Conservation (phyloP, 805 yeast genomes). For the Hanseniaspora taiwanica region DNA sequence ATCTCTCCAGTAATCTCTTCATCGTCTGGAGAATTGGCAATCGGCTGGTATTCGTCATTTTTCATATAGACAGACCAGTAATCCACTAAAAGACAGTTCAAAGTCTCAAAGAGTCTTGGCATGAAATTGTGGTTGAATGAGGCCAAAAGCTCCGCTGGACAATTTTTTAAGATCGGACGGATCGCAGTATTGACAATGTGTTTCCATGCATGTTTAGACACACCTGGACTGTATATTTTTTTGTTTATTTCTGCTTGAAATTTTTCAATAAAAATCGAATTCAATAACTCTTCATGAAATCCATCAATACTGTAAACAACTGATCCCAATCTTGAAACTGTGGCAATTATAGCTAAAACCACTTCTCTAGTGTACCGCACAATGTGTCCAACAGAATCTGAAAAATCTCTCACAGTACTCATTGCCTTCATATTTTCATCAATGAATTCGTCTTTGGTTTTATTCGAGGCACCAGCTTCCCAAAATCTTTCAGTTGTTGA, state of each 20-base stretch:
- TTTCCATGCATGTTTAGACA: slow-evolving; percentile 92
- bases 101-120: slow-evolving; percentile 59
- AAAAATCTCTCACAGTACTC: slow-evolving; percentile 88
- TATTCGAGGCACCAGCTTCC: slow-evolving; percentile 96
- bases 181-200: slow-evolving; percentile 87
- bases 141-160: slow-evolving; percentile 60
- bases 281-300: slow-evolving; percentile 64
- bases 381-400: slow-evolving; percentile 94
- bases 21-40: slow-evolving; percentile 52
- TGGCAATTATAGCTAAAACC: slow-evolving; percentile 79
- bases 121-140: slow-evolving; percentile 64
- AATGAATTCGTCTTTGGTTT: slow-evolving; percentile 84
- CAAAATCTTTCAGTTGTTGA: slow-evolving; percentile 90
- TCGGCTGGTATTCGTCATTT: slow-evolving; percentile 28
- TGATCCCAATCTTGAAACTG: slow-evolving; percentile 80
- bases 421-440: slow-evolving; percentile 92
- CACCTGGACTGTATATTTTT: slow-evolving; percentile 39
- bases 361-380: slow-evolving; percentile 93
- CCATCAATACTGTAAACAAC: slow-evolving; percentile 79
- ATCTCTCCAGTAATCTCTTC: slow-evolving; percentile 89
- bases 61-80: slow-evolving; percentile 48
- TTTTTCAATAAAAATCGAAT: slow-evolving; percentile 54
- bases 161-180: slow-evolving; percentile 74
- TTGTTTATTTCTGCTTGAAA: slow-evolving; percentile 37
- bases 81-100: slow-evolving; percentile 59